Conservation (phyloP, 805 yeast genomes). For the Spathaspora girioi region DNA sequence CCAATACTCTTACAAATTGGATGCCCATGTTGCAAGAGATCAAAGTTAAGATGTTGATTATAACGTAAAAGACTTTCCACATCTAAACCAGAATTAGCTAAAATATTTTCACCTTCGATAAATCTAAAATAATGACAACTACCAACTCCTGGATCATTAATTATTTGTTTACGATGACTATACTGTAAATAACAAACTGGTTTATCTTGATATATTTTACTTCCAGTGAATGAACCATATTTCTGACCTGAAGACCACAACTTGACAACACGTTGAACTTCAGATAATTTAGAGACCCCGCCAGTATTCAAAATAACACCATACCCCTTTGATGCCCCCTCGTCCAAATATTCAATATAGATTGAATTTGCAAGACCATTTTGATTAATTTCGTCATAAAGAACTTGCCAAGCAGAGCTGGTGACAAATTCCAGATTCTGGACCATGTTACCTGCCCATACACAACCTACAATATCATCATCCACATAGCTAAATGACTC, state of each 20-base stretch:
- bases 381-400: conserved; percentile 7
- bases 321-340: conserved; percentile 10
- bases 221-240: conserved; percentile 8
- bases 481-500: conserved; percentile 5
- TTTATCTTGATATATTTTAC: conserved; percentile 3
- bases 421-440: conserved; percentile 10
- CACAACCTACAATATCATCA: conserved; percentile 10
- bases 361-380: conserved; percentile 10
- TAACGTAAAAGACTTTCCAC: conserved; percentile 9
- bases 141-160: conserved; percentile 9
- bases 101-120: background rate
- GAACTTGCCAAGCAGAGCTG: conserved; percentile 1
- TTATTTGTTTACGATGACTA: conserved; percentile 6
- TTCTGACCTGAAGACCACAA: conserved; percentile 10
- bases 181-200: conserved; percentile 5
- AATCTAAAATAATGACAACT: conserved; percentile 6
- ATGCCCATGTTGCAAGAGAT: conserved; percentile 7
- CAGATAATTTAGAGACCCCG: conserved; percentile 3
- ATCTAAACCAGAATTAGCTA: conserved; percentile 6
- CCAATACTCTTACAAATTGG: conserved; percentile 10
- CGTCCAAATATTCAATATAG: conserved; percentile 11
- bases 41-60: conserved; percentile 8
- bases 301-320: conserved; percentile 11
- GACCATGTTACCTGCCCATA: conserved; percentile 14
- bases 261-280: conserved; percentile 11